These are phyloP conservation scores for Leccinum obscurum DNA, from an alignment of 768 basidiomycete genomes.

Conservation along the genomic window DNA sequence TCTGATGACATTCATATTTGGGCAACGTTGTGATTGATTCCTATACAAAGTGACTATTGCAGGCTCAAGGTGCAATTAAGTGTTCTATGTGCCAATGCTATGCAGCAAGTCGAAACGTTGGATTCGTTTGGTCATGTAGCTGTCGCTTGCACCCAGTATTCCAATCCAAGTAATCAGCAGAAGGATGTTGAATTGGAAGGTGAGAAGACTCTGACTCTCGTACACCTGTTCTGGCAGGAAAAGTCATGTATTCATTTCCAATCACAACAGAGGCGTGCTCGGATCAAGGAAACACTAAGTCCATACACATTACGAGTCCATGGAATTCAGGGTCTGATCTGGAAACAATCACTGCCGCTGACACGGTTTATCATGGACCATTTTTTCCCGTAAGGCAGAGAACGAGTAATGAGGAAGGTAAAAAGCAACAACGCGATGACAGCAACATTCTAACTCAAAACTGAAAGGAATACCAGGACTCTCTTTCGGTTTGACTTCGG, in stretches of 20 bases:
- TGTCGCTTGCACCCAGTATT: constrained; percentile 1
- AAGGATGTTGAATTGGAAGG: constrained; percentile 5
- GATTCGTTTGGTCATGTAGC: constrained; percentile 1
- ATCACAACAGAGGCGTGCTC: constrained; percentile 7
- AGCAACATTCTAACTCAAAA: not conserved
- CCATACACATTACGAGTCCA: not conserved
- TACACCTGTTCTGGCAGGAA: not conserved
- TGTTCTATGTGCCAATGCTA: constrained; percentile 42
- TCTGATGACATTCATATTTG: not conserved
- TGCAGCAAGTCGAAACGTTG: constrained; percentile 23
- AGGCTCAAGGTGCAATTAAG: constrained; percentile 72
- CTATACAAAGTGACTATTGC: constrained; percentile 59
- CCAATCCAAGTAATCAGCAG: constrained; percentile 1
- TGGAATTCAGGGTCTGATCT: constrained; percentile 1
- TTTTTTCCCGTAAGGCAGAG: not conserved
- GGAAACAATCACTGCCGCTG: not conserved
- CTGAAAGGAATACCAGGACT: constrained; percentile 3
- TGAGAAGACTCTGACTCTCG: constrained; percentile 3
- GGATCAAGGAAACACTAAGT: not conserved
- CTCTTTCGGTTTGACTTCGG: constrained; percentile 13
- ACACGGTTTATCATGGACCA: not conserved
- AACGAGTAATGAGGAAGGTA: constrained; percentile 11
- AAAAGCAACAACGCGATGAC: not conserved
- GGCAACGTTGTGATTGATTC: not conserved
- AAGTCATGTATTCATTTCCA: not conserved